These are phyloP conservation scores for Yamadazyma songkhlaensis DNA, from an alignment of 1,139 yeast species.

Conservation along the genomic window DNA sequence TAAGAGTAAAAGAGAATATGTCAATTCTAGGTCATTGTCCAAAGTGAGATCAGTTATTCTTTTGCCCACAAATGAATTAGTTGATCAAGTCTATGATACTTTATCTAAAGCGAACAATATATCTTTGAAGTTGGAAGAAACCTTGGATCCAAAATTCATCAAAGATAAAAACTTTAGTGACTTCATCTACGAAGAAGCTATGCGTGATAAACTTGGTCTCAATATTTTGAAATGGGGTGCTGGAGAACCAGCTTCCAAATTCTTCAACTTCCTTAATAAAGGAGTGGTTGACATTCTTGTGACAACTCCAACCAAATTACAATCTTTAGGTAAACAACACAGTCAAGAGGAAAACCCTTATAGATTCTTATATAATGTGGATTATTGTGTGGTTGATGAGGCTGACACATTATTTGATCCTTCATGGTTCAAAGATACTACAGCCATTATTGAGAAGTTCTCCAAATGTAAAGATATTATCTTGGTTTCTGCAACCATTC, in stretches of 20 bases:
- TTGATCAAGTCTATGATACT: conserved; percentile 68
- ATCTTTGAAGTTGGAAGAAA: conserved; percentile 19
- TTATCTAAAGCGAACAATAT: conserved; percentile 38
- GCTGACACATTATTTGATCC: conserved; percentile 91
- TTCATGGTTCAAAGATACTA: conserved; percentile 73
- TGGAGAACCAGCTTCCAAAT: conserved; percentile 46
- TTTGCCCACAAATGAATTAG: conserved; percentile 87
- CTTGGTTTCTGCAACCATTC: conserved; percentile 89
- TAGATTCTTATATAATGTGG: conserved; percentile 42
- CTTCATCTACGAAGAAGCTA: conserved; percentile 26
- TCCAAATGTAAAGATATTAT: conserved; percentile 60
- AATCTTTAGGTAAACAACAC: conserved; percentile 40
- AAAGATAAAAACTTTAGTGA: conserved; percentile 17
- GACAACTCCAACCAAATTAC: conserved; percentile 73
- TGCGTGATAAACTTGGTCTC: conserved; percentile 32
- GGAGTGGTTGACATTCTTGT: conserved; percentile 71
- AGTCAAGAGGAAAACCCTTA: conserved; percentile 46
- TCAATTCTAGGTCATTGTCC: conserved; percentile 28
- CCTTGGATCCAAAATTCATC: conserved; percentile 14
- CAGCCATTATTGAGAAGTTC: conserved; percentile 51
- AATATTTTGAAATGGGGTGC: conserved; percentile 57
- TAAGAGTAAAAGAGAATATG: conserved; percentile 29
- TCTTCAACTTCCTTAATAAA: conserved; percentile 43
- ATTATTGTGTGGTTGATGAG: conserved; percentile 81
- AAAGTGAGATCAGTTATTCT: conserved; percentile 67